These are phyloP conservation scores for Penicillium sp. DNA, from an alignment of 2,329 filamentous ascomycete species.

Conservation along the genomic window DNA sequence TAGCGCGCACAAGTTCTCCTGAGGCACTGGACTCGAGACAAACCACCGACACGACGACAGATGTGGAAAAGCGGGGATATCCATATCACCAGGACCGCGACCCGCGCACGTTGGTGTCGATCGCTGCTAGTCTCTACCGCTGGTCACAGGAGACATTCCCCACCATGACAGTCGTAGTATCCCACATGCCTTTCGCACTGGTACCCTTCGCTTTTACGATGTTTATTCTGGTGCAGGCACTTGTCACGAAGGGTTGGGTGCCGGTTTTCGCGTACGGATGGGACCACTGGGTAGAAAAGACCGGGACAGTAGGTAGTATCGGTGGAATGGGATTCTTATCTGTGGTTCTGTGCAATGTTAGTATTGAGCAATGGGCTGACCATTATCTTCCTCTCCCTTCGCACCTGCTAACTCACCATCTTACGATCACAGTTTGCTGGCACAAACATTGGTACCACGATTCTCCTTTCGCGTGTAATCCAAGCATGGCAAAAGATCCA, in stretches of 20 bases:
- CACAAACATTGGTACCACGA: conserved; percentile 74
- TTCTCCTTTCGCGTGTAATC: conserved; percentile 67
- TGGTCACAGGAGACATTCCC: conserved; percentile 71
- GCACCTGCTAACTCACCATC: conserved; percentile 8
- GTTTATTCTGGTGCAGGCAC: conserved; percentile 70
- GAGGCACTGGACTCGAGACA: conserved; percentile 2
- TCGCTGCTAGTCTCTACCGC: conserved; percentile 46
- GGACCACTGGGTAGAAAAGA: conserved; percentile 69
- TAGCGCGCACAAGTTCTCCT: neutral
- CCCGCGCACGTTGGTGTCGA: conserved; percentile 53
- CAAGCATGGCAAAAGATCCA: conserved; percentile 67
- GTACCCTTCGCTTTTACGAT: conserved; percentile 71
- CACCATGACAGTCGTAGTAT: conserved; percentile 62
- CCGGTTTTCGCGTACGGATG: conserved; percentile 70
- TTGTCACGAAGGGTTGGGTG: conserved; percentile 74
- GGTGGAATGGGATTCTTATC: conserved; percentile 72
- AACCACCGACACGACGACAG: conserved; percentile 11
- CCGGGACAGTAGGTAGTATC: conserved; percentile 65
- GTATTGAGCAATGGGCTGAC: conserved; percentile 31
- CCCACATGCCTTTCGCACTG: conserved; percentile 65
- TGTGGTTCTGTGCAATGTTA: conserved; percentile 68
- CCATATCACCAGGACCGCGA: conserved; percentile 15
- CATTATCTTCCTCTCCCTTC: neutral
- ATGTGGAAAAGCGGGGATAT: conserved; percentile 32
- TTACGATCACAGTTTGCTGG: conserved; percentile 61